These are phyloP conservation scores for Canariomyces notabilis DNA, from an alignment of 2,329 filamentous ascomycete species.

Conservation along the genomic window DNA sequence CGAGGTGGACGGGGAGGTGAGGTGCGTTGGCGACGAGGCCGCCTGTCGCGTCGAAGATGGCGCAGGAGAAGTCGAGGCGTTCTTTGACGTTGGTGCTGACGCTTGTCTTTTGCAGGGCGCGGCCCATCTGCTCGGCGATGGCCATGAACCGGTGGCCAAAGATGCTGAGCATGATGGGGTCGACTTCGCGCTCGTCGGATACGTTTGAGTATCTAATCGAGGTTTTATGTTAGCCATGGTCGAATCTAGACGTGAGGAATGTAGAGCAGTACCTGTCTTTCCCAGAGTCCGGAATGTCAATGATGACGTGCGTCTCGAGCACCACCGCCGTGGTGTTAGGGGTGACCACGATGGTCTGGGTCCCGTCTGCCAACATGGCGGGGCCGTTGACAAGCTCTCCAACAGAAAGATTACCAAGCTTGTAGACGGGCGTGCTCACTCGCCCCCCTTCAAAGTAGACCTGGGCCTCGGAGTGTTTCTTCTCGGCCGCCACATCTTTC, in stretches of 20 bases:
- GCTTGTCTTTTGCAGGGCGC: constrained; percentile 72
- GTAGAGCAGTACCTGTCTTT: constrained; percentile 30
- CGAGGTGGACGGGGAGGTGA: constrained; percentile 75
- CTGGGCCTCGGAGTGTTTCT: constrained; percentile 59
- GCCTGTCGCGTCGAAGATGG: constrained; percentile 70
- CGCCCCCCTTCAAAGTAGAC: constrained; percentile 85
- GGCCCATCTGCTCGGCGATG: constrained; percentile 80
- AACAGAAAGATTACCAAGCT: constrained; percentile 66
- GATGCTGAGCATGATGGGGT: constrained; percentile 72
- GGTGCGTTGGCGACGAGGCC: constrained; percentile 75
- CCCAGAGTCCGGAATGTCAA: constrained; percentile 61
- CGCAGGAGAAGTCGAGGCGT: constrained; percentile 76
- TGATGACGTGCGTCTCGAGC: constrained; percentile 81
- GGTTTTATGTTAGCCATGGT: neutral
- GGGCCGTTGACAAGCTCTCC: constrained; percentile 73
- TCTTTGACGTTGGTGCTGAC: constrained; percentile 80
- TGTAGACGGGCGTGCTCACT: constrained; percentile 74
- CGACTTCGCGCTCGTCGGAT: constrained; percentile 46
- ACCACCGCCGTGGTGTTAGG: constrained; percentile 72
- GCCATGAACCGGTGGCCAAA: constrained; percentile 82
- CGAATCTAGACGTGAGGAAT: neutral
- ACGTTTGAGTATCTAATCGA: constrained; percentile 10
- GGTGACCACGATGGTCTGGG: constrained; percentile 87
- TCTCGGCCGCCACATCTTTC: constrained; percentile 51
- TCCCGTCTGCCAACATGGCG: constrained; percentile 80